phyloP scores from a whole-genome alignment of 345 rosid genomes.

The Boechera stricta region DNA sequence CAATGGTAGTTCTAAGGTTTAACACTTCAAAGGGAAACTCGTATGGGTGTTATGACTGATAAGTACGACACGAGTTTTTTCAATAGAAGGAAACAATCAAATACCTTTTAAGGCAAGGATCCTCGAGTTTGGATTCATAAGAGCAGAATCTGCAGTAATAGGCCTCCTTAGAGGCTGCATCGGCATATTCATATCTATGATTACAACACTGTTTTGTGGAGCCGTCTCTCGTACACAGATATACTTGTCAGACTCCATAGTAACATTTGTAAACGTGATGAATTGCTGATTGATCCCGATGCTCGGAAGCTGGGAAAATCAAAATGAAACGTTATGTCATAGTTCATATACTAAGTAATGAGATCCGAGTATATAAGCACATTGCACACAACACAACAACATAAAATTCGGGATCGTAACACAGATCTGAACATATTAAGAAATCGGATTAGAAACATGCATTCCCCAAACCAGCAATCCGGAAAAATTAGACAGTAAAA shows the following conservation, averaged over 20 bases:
- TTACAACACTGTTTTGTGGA: slow-evolving; percentile 84
- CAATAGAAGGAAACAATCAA: neutral
- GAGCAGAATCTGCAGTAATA: slow-evolving; percentile 84
- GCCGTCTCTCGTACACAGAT: slow-evolving; percentile 89
- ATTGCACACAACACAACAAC: slow-evolving; percentile 27
- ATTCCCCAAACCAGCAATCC: slow-evolving; percentile 16
- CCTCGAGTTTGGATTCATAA: slow-evolving; percentile 84
- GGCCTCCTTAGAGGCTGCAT: slow-evolving; percentile 84
- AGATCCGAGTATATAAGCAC: slow-evolving; percentile 29
- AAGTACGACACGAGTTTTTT: neutral
- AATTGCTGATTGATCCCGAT: slow-evolving; percentile 79
- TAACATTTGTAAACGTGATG: slow-evolving; percentile 78
- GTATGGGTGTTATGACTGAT: neutral
- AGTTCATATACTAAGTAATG: slow-evolving; percentile 21
- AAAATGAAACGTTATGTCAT: slow-evolving; percentile 14
- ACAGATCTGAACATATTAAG: slow-evolving; percentile 44
- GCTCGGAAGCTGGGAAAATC: slow-evolving; percentile 66
- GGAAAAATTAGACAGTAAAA: neutral
- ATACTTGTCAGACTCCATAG: slow-evolving; percentile 89
- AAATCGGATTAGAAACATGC: slow-evolving; percentile 33
- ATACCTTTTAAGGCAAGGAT: slow-evolving; percentile 86
- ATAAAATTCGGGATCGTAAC: slow-evolving; percentile 3
- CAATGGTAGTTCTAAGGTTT: neutral
- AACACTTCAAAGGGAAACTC: neutral
- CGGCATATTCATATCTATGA: slow-evolving; percentile 85